phyloP scores from a whole-genome alignment of 805 yeast genomes.

The Peterozyma toletana region DNA sequence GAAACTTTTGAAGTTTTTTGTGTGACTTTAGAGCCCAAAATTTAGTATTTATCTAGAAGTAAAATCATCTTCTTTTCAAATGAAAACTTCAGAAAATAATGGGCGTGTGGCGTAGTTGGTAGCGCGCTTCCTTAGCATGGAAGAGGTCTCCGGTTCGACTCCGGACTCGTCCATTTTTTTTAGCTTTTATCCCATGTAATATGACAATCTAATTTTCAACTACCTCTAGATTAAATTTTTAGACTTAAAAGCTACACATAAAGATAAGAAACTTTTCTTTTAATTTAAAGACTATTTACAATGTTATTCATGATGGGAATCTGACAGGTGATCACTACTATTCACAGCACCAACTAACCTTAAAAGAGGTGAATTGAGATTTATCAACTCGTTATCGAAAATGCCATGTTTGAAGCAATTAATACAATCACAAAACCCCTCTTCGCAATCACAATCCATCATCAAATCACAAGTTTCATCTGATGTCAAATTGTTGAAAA shows the following conservation, averaged over 20 bases:
- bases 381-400: constrained; percentile 7
- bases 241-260: too few species aligned
- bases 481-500: constrained; percentile 3
- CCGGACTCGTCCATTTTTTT: constrained; percentile 59
- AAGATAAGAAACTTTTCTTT: too few species aligned
- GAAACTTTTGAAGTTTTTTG: too few species aligned
- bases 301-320: too few species aligned
- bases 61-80: too few species aligned
- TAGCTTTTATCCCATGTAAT: constrained; percentile 21
- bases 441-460: constrained; percentile 23
- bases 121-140: constrained; percentile 79
- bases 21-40: too few species aligned
- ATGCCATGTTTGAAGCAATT: constrained; percentile 25
- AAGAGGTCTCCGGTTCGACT: constrained; percentile 76
- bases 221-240: too few species aligned
- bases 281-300: too few species aligned
- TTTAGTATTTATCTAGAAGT: too few species aligned
- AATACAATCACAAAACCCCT: constrained; percentile 20
- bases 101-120: constrained; percentile 84
- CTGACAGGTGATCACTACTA: too few species aligned
- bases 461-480: constrained; percentile 3
- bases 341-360: background rate
- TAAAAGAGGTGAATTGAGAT: constrained; percentile 3
- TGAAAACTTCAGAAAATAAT: too few species aligned
- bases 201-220: too few species aligned